These are phyloP conservation scores for Rhodofomes roseus DNA, from an alignment of 1,284 basidiomycete genomes.

Conservation along the genomic window DNA sequence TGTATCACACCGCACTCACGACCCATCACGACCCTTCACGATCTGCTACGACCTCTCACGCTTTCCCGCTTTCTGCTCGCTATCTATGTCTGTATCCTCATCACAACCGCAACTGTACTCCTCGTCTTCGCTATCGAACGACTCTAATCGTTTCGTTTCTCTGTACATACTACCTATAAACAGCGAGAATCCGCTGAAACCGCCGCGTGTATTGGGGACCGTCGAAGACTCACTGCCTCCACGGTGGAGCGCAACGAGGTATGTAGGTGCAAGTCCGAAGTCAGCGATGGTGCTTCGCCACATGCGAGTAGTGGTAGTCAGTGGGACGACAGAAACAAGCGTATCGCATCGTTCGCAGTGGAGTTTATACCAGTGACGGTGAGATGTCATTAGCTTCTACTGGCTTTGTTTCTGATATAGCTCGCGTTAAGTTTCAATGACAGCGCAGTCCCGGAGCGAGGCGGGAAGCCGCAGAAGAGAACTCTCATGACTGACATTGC, in stretches of 20 bases:
- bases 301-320: too few species aligned
- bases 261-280: too few species aligned
- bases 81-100: not conserved
- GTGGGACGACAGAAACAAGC: too few species aligned
- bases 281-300: too few species aligned
- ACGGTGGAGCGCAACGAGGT: not conserved
- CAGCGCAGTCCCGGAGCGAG: not conserved
- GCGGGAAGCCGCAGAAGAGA: not conserved
- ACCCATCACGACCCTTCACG: constrained; percentile 22
- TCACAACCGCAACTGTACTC: not conserved
- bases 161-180: not conserved
- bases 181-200: not conserved
- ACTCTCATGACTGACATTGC: not conserved
- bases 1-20: not conserved
- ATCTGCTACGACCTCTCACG: constrained; percentile 16
- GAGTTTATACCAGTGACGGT: too few species aligned
- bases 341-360: too few species aligned
- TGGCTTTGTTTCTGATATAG: not conserved
- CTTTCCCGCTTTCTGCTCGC: constrained; percentile 2
- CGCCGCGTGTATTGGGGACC: not conserved
- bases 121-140: not conserved
- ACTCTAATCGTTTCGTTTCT: not conserved
- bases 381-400: not conserved
- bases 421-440: not conserved
- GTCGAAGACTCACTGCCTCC: not conserved